These are phyloP conservation scores for Sherardia arvensis DNA, from an alignment of 257 asterid species.

Conservation along the genomic window DNA sequence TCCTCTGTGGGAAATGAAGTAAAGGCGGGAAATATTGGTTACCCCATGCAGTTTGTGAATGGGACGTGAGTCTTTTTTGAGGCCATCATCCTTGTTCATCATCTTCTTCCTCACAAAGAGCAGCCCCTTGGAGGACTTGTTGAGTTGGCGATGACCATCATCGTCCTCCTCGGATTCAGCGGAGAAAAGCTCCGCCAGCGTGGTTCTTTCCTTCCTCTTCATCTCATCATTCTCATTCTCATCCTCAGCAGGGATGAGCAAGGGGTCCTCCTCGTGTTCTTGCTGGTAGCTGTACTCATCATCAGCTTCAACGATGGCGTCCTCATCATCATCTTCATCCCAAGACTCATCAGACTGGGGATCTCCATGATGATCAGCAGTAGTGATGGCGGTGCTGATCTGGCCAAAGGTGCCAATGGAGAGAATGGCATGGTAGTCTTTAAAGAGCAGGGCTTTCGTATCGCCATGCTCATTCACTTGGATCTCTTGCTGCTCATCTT, in stretches of 20 bases:
- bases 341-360: background rate
- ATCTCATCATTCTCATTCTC: conserved; percentile 5
- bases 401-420: conserved; percentile 67
- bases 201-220: conserved; percentile 36
- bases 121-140: background rate
- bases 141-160: too few relatives aligned
- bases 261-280: conserved; percentile 17
- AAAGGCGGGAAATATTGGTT: too few relatives aligned
- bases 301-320: background rate
- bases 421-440: conserved; percentile 23
- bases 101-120: conserved; percentile 25
- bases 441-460: conserved; percentile 17
- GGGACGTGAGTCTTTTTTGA: conserved; percentile 34
- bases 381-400: too few relatives aligned
- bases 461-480: conserved; percentile 8
- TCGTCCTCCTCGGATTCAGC: conserved; percentile 27
- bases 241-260: conserved; percentile 3
- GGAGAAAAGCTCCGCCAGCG: conserved; percentile 59
- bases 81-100: too few relatives aligned
- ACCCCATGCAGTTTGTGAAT: conserved; percentile 44
- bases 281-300: too few relatives aligned
- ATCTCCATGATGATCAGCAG: conserved; percentile 1
- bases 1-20: too few relatives aligned
- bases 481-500: conserved; percentile 2
- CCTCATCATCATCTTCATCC: conserved; percentile 8